Evolutionary conservation across 345 rosid genomes (phyloP).

Genomic region (Atalantia buxifolia): DNA sequence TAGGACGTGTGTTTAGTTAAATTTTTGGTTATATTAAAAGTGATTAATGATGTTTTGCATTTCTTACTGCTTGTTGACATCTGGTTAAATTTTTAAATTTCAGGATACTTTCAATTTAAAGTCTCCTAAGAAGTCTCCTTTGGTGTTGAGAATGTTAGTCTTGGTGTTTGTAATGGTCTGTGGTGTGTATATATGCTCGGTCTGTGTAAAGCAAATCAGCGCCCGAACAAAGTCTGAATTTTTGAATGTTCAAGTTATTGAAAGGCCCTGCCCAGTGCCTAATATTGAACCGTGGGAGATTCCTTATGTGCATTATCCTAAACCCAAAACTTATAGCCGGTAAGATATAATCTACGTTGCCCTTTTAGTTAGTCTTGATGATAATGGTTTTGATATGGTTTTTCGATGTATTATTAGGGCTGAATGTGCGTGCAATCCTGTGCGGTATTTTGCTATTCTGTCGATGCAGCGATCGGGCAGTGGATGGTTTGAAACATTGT

Average conservation of each 20-base stretch:
- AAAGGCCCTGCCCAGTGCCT: slow-evolving; percentile 74
- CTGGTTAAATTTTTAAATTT: slow-evolving; percentile 14
- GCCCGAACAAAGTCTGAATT: slow-evolving; percentile 38
- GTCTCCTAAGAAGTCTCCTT: slow-evolving; percentile 80
- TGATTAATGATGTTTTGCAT: background rate
- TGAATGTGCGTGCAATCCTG: slow-evolving; percentile 88
- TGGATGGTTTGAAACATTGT: slow-evolving; percentile 97
- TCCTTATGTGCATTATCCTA: slow-evolving; percentile 84
- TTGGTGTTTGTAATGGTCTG: slow-evolving; percentile 75
- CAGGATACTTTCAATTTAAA: slow-evolving; percentile 74
- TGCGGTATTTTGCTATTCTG: slow-evolving; percentile 87
- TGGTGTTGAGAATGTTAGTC: slow-evolving; percentile 81
- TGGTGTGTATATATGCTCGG: slow-evolving; percentile 76
- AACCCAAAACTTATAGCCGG: slow-evolving; percentile 80
- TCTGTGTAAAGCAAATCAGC: slow-evolving; percentile 81
- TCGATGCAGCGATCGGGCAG: slow-evolving; percentile 99
- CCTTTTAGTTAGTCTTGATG: background rate
- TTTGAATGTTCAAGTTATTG: slow-evolving; percentile 49
- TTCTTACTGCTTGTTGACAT: slow-evolving; percentile 3
- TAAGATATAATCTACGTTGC: slow-evolving; percentile 15
- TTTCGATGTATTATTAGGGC: slow-evolving; percentile 47
- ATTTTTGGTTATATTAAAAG: background rate
- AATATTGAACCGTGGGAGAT: slow-evolving; percentile 85
- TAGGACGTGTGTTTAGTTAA: slow-evolving; percentile 1
- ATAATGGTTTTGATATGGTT: slow-evolving; percentile 9